Conservation (phyloP, 2,329 filamentous ascomycete genomes). For the Clonostachys sp. region DNA sequence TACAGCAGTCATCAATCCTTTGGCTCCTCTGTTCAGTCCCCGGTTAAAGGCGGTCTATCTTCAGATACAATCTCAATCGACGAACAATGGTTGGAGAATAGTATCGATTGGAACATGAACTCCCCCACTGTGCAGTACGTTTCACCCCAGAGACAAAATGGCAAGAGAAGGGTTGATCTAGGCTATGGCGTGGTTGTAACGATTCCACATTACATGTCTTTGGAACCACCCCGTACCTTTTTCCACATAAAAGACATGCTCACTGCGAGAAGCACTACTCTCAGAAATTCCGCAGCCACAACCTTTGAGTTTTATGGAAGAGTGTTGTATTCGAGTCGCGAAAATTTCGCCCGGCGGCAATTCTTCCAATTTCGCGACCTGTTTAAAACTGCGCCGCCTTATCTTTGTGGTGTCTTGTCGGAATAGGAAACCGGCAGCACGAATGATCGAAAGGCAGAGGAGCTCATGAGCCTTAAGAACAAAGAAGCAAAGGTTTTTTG, state of each 20-base stretch:
- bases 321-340: conserved; percentile 52
- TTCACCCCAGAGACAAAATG: not conserved
- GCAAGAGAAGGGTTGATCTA: too few species aligned
- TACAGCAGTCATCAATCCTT: too few species aligned
- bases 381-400: conserved; percentile 53
- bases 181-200: not conserved
- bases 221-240: conserved; percentile 37
- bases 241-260: conserved; percentile 61
- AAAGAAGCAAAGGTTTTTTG: conserved; percentile 7
- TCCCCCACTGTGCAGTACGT: not conserved
- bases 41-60: too few species aligned
- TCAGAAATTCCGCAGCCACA: conserved; percentile 24
- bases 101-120: conserved; percentile 30
- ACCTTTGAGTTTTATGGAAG: conserved; percentile 61
- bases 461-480: conserved; percentile 10
- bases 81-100: conserved; percentile 18
- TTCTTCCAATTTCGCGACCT: conserved; percentile 62
- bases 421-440: conserved; percentile 17
- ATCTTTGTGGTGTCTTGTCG: conserved; percentile 22
- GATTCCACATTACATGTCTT: not conserved
- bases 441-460: conserved; percentile 13
- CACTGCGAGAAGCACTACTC: conserved; percentile 29
- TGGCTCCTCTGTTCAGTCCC: too few species aligned
- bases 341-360: conserved; percentile 44
- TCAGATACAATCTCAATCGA: not conserved